Conservation (phyloP, 1,139 yeast species). For the Candida frijolesensis region DNA sequence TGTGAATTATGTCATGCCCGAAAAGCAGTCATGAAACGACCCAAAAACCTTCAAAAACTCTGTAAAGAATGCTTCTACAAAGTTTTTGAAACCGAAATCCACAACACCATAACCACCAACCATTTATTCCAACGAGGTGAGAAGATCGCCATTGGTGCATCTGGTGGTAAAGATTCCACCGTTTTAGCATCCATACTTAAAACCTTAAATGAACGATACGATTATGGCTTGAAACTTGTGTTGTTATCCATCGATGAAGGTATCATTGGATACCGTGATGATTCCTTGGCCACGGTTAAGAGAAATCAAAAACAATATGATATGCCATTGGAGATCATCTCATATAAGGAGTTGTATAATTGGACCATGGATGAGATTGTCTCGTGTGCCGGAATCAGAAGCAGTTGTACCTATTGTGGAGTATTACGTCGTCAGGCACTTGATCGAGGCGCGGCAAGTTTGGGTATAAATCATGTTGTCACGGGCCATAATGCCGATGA, state of each 20-base stretch:
- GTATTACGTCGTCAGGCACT: constrained; percentile 94
- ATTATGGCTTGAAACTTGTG: constrained; percentile 82
- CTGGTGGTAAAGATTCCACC: constrained; percentile 98
- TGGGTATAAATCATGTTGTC: constrained; percentile 86
- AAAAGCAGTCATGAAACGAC: constrained; percentile 87
- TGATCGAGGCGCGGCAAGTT: constrained; percentile 92
- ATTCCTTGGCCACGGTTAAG: constrained; percentile 93
- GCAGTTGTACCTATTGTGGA: constrained; percentile 97
- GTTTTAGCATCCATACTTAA: constrained; percentile 89
- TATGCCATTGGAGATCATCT: constrained; percentile 86
- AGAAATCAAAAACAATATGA: constrained; percentile 87
- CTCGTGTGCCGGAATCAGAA: constrained; percentile 89
- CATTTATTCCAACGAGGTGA: constrained; percentile 79
- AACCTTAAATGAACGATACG: constrained; percentile 81
- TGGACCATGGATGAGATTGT: constrained; percentile 99
- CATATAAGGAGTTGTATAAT: constrained; percentile 83
- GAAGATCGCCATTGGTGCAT: constrained; percentile 93
- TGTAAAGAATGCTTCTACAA: constrained; percentile 89
- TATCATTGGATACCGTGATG: constrained; percentile 95
- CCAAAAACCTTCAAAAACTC: constrained; percentile 87
- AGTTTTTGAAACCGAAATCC: constrained; percentile 95
- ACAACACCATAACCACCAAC: constrained; percentile 77
- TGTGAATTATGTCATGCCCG: constrained; percentile 89
- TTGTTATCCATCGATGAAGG: constrained; percentile 94
- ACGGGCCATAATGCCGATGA: constrained; percentile 99